Conservation (phyloP, 2,329 filamentous ascomycete genomes). For the Cryphonectria carpinicola region DNA sequence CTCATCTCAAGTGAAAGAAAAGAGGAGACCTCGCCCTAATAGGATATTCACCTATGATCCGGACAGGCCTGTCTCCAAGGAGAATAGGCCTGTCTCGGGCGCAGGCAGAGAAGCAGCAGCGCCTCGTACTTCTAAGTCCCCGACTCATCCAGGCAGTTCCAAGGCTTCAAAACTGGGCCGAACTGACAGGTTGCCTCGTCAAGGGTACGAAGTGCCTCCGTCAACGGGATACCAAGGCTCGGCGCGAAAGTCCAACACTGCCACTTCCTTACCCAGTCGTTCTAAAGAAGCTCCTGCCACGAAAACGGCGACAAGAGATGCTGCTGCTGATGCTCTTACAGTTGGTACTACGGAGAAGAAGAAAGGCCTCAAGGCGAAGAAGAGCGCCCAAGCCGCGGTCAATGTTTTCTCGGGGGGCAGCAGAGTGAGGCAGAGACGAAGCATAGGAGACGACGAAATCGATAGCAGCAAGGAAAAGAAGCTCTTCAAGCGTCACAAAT, state of each 20-base stretch:
- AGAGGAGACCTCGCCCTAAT: slow-evolving; percentile 2
- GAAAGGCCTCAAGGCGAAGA: slow-evolving; percentile 33
- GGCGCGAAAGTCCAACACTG: slow-evolving; percentile 34
- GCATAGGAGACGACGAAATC: slow-evolving; percentile 43
- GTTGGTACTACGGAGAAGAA: slow-evolving; percentile 14
- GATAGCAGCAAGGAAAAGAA: slow-evolving; percentile 48
- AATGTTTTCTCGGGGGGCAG: slow-evolving; percentile 55
- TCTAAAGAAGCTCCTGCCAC: slow-evolving; percentile 2
- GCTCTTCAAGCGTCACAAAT: slow-evolving; percentile 44
- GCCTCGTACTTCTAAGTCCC: too few relatives aligned
- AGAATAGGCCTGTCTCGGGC: slow-evolving; percentile 20
- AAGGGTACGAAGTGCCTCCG: slow-evolving; percentile 13
- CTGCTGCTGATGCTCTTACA: neutral
- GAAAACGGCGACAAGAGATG: neutral
- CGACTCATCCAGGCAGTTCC: neutral
- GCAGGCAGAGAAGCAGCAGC: neutral
- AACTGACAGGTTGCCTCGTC: slow-evolving; percentile 7
- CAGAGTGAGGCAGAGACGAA: slow-evolving; percentile 40
- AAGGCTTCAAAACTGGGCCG: neutral
- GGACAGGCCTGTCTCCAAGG: slow-evolving; percentile 40
- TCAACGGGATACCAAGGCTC: slow-evolving; percentile 42
- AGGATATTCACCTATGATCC: slow-evolving; percentile 44
- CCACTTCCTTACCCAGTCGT: slow-evolving; percentile 2
- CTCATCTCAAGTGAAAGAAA: slow-evolving; percentile 8
- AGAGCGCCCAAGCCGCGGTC: slow-evolving; percentile 35